Evolutionary conservation across 2,329 filamentous ascomycete species (phyloP), one percentile per base, ranked within the genome.

Genomic region (Trichoderma sp.): DNA sequence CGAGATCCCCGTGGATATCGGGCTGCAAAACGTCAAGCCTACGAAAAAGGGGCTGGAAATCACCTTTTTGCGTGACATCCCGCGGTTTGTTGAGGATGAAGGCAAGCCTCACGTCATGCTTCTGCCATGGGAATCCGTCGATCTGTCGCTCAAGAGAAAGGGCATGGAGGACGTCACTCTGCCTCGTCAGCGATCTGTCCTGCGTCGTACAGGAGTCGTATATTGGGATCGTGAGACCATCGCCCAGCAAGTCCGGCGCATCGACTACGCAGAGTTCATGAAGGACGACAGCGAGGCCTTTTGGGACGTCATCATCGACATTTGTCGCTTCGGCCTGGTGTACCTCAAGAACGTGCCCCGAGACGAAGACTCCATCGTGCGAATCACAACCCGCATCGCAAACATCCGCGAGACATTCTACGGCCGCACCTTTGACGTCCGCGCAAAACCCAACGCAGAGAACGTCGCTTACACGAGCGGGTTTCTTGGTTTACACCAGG

Each of bases 391-490:
- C 4, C 88, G 90, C 66, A 92, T 98, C 72, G 95, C 94, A 1
- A 88, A 88, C 39, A 83, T 98, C 30, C 92, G 94, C 77, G 90
- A 94, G 76, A 96, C 95, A 8, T 96, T 98, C 79, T 98, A 98
- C 80, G 96, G 96, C 55, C 85, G 87, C 75, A 97, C 94, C 0
- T 98, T 95, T 90, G 92, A 98, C 80, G 95, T 98, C 13, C 88
- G 90, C 68, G 93, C 91, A 4, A 92, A 97, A 68, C 91, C 92
- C 1, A 81, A 93, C 70, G 93, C 95, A 28, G 94, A 95, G 78
- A 98, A 98, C 79, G 93, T 98, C 4, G 95, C 96, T 11, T 94
- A 98, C 82, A 98, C 95, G 1, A 91, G 88, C 77, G 87, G 91
- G 63, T 91, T 91, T 77, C 89, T 98, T 1, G 93, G 93, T 17